A percentile compares a stretch with the other conserved stretches of the same genome.
These are phyloP conservation scores for Ceriops decandra DNA, from an alignment of 345 rosid genomes.

Conservation along the genomic window DNA sequence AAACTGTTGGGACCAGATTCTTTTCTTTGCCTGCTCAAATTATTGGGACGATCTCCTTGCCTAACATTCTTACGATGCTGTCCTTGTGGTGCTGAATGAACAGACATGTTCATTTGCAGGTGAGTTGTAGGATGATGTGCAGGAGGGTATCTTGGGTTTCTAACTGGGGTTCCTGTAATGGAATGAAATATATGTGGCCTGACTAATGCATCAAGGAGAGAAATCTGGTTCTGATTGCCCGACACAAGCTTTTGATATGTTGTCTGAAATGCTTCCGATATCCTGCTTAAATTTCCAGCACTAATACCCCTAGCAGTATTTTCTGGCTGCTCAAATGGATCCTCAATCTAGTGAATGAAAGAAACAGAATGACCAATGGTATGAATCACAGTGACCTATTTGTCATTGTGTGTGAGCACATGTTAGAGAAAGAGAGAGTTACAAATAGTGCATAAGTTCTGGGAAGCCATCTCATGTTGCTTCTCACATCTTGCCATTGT, in stretches of 20 bases:
- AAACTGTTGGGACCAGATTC: slow-evolving; percentile 12
- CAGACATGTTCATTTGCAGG: slow-evolving; percentile 19
- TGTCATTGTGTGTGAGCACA: not conserved
- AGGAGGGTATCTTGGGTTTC: slow-evolving; percentile 14
- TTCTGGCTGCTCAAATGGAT: slow-evolving; percentile 86
- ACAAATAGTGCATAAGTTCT: slow-evolving; percentile 69
- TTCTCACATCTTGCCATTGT: slow-evolving; percentile 56
- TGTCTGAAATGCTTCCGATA: slow-evolving; percentile 47
- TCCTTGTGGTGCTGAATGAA: slow-evolving; percentile 20
- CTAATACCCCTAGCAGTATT: slow-evolving; percentile 72
- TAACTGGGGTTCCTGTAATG: slow-evolving; percentile 22
- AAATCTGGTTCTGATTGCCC: slow-evolving; percentile 23
- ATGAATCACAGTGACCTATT: not conserved
- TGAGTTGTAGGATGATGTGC: slow-evolving; percentile 10
- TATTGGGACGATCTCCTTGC: slow-evolving; percentile 8
- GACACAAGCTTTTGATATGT: slow-evolving; percentile 38
- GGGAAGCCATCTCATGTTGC: slow-evolving; percentile 76
- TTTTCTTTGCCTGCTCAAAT: not conserved
- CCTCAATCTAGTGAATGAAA: slow-evolving; percentile 58
- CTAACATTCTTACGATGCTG: slow-evolving; percentile 20
- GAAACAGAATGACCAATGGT: slow-evolving; percentile 5
- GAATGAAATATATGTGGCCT: slow-evolving; percentile 32
- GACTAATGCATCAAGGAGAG: slow-evolving; percentile 36
- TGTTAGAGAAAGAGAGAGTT: slow-evolving; percentile 17
- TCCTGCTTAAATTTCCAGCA: slow-evolving; percentile 43